These are phyloP conservation scores for Pythium periplocum DNA, from an alignment of 352 stramenopile genomes.

Conservation along the genomic window DNA sequence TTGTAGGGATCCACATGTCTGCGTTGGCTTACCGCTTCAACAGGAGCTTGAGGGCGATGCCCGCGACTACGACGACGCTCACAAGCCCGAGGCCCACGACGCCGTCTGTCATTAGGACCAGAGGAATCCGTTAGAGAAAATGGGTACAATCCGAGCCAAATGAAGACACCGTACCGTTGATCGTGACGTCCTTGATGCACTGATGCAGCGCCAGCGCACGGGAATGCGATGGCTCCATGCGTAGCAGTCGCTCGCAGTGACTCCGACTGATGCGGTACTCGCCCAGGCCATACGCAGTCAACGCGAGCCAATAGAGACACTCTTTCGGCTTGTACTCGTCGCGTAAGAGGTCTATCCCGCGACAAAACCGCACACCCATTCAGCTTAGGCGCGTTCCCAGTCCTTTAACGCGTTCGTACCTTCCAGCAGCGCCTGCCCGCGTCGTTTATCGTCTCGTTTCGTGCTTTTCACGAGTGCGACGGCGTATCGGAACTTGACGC, in stretches of 20 bases:
- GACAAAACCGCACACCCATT: neutral
- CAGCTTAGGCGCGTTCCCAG: too few species aligned
- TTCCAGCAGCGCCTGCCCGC: slow-evolving; percentile 65
- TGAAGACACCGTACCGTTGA: slow-evolving; percentile 30
- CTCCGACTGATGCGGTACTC: slow-evolving; percentile 63
- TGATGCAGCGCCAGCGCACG: slow-evolving; percentile 71
- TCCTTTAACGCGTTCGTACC: slow-evolving; percentile 17
- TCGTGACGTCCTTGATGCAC: slow-evolving; percentile 64
- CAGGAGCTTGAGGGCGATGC: slow-evolving; percentile 67
- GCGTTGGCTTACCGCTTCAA: slow-evolving; percentile 50
- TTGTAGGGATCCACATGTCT: too few species aligned
- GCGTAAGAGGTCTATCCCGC: slow-evolving; percentile 47
- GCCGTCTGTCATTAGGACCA: slow-evolving; percentile 23
- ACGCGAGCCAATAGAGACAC: slow-evolving; percentile 76
- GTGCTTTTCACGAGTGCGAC: slow-evolving; percentile 69
- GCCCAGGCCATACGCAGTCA: slow-evolving; percentile 61
- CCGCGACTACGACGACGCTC: slow-evolving; percentile 62
- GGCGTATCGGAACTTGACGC: slow-evolving; percentile 73
- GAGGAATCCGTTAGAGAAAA: too few species aligned
- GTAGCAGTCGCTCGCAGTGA: slow-evolving; percentile 72
- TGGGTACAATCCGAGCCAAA: neutral
- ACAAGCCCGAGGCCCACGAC: slow-evolving; percentile 68
- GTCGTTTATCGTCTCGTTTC: slow-evolving; percentile 77
- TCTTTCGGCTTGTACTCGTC: slow-evolving; percentile 46
- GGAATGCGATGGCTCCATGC: slow-evolving; percentile 62